Conservation (phyloP, 768 basidiomycete species). For the Tricholoma saponaceum region DNA sequence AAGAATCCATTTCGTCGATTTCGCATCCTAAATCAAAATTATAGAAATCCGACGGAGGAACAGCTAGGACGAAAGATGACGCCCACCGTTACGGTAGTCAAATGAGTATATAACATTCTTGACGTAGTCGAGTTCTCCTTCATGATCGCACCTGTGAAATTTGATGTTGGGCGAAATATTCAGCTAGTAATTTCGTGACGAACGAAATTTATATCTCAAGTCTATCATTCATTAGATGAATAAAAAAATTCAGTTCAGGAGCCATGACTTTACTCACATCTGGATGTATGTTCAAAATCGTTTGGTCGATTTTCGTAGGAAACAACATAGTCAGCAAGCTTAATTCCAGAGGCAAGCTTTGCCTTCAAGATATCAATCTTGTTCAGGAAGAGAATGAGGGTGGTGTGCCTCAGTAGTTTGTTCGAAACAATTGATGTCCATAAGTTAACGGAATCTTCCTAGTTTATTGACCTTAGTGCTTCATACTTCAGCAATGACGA, state of each 20-base stretch:
- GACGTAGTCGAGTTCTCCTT: constrained; percentile 38
- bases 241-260: background rate
- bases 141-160: constrained; percentile 33
- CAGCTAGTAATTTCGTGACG: constrained; percentile 12
- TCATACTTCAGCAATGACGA: background rate
- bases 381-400: constrained; percentile 78
- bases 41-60: background rate
- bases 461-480: constrained; percentile 1
- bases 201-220: constrained; percentile 43
- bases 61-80: background rate
- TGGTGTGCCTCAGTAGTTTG: constrained; percentile 64
- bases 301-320: constrained; percentile 69
- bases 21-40: constrained; percentile 42
- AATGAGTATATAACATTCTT: constrained; percentile 60
- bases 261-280: constrained; percentile 43
- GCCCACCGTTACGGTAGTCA: constrained; percentile 63
- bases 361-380: constrained; percentile 72
- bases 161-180: background rate
- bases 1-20: constrained; percentile 51
- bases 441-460: constrained; percentile 76
- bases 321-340: constrained; percentile 63
- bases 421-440: constrained; percentile 75
- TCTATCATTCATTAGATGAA: constrained; percentile 21
- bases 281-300: constrained; percentile 62
- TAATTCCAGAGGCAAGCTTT: constrained; percentile 63